Conservation (phyloP, 139 green algal genomes). For the Picochlorum sp. region DNA sequence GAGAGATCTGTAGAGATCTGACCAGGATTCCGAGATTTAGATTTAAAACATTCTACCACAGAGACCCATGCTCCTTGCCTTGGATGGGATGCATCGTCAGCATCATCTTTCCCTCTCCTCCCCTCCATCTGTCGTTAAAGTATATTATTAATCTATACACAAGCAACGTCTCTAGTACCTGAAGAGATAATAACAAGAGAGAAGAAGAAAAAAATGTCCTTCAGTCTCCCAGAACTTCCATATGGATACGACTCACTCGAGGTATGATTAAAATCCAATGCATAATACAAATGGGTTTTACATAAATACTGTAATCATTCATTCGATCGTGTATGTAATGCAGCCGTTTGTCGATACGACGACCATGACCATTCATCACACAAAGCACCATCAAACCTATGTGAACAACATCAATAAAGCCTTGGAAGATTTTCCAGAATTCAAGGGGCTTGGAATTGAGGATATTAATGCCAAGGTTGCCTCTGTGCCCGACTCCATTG, state of each 20-base stretch:
- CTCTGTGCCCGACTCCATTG: conserved; percentile 41
- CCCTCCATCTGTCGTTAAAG: too few species aligned
- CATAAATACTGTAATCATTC: too few species aligned
- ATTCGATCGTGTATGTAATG: conserved; percentile 12
- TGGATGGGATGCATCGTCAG: too few species aligned
- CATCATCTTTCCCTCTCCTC: too few species aligned
- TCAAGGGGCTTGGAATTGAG: conserved; percentile 49
- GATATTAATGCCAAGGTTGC: conserved; percentile 46
- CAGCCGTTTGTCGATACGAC: conserved; percentile 69
- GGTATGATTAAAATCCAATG: not conserved
- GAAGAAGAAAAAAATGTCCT: not conserved
- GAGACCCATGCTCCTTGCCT: too few species aligned
- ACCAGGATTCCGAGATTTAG: too few species aligned
- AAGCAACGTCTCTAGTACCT: too few species aligned
- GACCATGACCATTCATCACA: conserved; percentile 63
- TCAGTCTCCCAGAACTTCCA: conserved; percentile 46
- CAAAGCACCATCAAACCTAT: conserved; percentile 72
- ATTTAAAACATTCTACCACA: too few species aligned
- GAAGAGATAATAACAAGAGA: too few species aligned
- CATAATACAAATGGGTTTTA: too few species aligned
- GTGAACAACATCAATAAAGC: conserved; percentile 71
- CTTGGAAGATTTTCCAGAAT: conserved; percentile 55
- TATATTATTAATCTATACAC: too few species aligned
- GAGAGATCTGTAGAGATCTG: too few species aligned
- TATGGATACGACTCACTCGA: conserved; percentile 48